phyloP scores from a whole-genome alignment of 2,329 filamentous ascomycete species.

The Hymenoscyphus repandus region DNA sequence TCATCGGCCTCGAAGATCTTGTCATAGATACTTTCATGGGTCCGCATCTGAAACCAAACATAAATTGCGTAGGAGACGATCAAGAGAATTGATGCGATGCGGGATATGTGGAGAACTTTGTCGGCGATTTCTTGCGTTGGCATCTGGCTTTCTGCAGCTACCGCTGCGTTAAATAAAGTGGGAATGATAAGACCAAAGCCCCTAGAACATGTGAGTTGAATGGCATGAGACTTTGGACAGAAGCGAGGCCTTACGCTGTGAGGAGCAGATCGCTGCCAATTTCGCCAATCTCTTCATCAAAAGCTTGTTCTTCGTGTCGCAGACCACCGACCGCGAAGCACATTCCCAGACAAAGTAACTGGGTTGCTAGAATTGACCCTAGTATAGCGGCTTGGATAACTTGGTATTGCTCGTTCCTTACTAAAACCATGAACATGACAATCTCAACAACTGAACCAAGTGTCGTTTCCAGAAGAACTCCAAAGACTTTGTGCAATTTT shows the following conservation, averaged over 20 bases:
- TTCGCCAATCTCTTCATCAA: constrained; percentile 72
- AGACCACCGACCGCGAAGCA: constrained; percentile 78
- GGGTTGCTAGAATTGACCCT: constrained; percentile 76
- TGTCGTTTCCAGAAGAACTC: constrained; percentile 56
- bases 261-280: constrained; percentile 72
- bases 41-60: constrained; percentile 68
- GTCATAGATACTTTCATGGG: constrained; percentile 72
- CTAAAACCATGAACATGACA: constrained; percentile 73
- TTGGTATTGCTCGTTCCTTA: constrained; percentile 50
- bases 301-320: constrained; percentile 60
- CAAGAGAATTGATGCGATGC: constrained; percentile 65
- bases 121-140: constrained; percentile 38
- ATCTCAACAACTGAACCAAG: constrained; percentile 76
- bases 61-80: constrained; percentile 63
- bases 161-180: constrained; percentile 44
- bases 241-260: constrained; percentile 59
- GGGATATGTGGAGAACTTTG: constrained; percentile 61
- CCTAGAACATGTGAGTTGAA: constrained; percentile 27
- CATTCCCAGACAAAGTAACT: constrained; percentile 71
- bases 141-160: constrained; percentile 32
- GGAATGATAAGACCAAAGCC: constrained; percentile 42
- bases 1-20: constrained; percentile 70
- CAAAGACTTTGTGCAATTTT: constrained; percentile 70
- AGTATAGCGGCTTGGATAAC: constrained; percentile 81
- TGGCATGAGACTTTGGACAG: not conserved